phyloP scores from a whole-genome alignment of 768 basidiomycete species.

The Naganishia friedmannii region DNA sequence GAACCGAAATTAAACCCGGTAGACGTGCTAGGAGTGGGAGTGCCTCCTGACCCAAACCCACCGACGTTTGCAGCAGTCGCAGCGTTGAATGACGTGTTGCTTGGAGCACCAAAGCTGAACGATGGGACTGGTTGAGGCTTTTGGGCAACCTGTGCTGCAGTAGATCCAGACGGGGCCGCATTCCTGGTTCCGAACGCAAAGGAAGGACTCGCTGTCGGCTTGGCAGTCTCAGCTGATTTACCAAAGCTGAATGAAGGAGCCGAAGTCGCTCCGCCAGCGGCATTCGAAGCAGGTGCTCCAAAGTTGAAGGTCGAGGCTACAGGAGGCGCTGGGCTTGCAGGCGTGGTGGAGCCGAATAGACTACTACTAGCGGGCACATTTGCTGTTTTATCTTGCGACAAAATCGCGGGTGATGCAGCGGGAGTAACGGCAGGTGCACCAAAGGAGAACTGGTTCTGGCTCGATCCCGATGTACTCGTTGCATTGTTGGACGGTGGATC shows the following conservation, averaged over 20 bases:
- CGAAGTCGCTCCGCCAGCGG: neutral
- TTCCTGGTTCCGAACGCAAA: slow-evolving; percentile 7
- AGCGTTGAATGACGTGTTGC: neutral
- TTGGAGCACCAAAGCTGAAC: slow-evolving; percentile 17
- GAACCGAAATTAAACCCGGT: slow-evolving; percentile 13
- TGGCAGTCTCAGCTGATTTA: slow-evolving; percentile 11
- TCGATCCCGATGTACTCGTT: neutral
- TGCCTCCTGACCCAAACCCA: neutral
- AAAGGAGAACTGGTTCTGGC: slow-evolving; percentile 1
- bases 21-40: neutral
- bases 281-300: neutral
- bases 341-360: slow-evolving; percentile 3
- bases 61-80: neutral
- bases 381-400: neutral
- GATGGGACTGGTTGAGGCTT: neutral
- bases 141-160: neutral
- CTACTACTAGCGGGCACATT: neutral
- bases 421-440: neutral
- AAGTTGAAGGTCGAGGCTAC: slow-evolving; percentile 10
- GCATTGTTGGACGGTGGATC: neutral
- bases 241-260: slow-evolving; percentile 22
- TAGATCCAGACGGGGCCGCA: neutral
- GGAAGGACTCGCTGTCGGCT: slow-evolving; percentile 10
- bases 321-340: neutral
- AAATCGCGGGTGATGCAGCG: neutral